Percentiles rank a stretch among this genome's conserved stretches.
Conservation (phyloP, 257 asterid genomes). For the Nicotiana attenuata region DNA sequence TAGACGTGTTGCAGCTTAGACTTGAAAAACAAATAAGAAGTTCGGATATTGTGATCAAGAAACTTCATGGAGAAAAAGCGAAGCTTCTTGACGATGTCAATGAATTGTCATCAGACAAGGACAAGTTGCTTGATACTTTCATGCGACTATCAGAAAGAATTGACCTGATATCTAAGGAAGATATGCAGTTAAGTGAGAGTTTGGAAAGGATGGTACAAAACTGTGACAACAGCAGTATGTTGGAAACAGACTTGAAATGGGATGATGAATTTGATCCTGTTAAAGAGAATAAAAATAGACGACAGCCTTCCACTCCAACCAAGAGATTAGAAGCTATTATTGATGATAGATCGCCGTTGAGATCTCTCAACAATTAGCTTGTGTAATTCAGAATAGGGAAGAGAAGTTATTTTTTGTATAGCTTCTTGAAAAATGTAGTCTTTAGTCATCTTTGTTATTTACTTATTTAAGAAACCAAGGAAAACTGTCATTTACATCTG, state of each 20-base stretch:
- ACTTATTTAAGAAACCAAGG: too few species aligned
- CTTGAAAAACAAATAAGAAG: slow-evolving; percentile 6
- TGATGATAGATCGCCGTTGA: slow-evolving; percentile 65
- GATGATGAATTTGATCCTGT: slow-evolving; percentile 30
- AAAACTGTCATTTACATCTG: too few species aligned
- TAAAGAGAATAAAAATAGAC: slow-evolving; percentile 47
- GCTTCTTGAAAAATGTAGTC: slow-evolving; percentile 5
- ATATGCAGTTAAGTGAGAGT: slow-evolving; percentile 43
- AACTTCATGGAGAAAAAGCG: slow-evolving; percentile 22
- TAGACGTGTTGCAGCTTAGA: slow-evolving; percentile 14
- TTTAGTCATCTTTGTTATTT: too few species aligned
- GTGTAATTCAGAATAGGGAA: not conserved
- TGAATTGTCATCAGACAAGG: slow-evolving; percentile 33
- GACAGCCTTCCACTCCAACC: slow-evolving; percentile 33
- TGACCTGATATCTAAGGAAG: slow-evolving; percentile 35
- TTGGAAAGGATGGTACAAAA: slow-evolving; percentile 43
- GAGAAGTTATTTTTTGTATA: slow-evolving; percentile 13
- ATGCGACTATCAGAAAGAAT: slow-evolving; percentile 36
- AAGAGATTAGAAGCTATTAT: slow-evolving; percentile 46
- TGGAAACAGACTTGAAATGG: slow-evolving; percentile 8
- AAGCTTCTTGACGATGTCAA: slow-evolving; percentile 14
- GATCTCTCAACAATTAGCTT: slow-evolving; percentile 49
- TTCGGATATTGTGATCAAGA: slow-evolving; percentile 23
- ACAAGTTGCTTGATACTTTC: slow-evolving; percentile 31
- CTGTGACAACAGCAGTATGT: slow-evolving; percentile 19